phyloP scores from a whole-genome alignment of 768 basidiomycete species.

The Hemileccinum impolitum region DNA sequence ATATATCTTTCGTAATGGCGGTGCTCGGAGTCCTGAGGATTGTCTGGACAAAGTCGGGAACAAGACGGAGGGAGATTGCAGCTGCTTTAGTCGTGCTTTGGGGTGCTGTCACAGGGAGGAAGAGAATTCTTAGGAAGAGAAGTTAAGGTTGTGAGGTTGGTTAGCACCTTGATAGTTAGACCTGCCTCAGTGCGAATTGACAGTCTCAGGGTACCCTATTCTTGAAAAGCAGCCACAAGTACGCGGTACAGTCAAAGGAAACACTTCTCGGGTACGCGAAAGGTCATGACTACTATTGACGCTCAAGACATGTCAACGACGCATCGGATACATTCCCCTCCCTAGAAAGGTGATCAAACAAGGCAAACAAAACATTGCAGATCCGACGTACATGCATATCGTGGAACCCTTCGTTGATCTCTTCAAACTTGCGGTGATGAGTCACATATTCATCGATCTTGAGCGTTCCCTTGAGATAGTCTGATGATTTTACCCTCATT shows the following conservation, averaged over 20 bases:
- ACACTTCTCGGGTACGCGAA: constrained; percentile 3
- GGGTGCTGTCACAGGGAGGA: constrained; percentile 64
- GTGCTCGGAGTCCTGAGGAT: constrained; percentile 55
- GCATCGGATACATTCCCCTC: constrained; percentile 89
- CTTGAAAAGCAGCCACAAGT: not conserved
- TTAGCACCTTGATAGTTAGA: constrained; percentile 1
- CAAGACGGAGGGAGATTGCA: constrained; percentile 65
- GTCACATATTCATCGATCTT: constrained; percentile 97
- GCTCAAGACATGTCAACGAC: constrained; percentile 82
- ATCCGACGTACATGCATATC: constrained; percentile 89
- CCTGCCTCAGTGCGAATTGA: not conserved
- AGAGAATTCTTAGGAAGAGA: constrained; percentile 47
- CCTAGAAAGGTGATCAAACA: constrained; percentile 28
- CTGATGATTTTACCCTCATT: constrained; percentile 35
- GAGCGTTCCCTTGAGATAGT: constrained; percentile 77
- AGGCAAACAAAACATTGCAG: not conserved
- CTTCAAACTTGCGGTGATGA: constrained; percentile 68
- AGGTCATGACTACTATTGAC: too few relatives aligned
- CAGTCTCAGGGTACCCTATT: not conserved
- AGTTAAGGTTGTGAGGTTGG: constrained; percentile 6
- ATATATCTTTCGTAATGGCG: constrained; percentile 69
- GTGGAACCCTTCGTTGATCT: constrained; percentile 85
- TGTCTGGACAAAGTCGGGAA: constrained; percentile 66
- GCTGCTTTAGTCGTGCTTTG: constrained; percentile 65
- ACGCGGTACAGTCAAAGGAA: not conserved